Evolutionary conservation across 1,139 yeast species (phyloP), one percentile per base, ranked within the genome.

Genomic region (Kodamaea alishanica): DNA sequence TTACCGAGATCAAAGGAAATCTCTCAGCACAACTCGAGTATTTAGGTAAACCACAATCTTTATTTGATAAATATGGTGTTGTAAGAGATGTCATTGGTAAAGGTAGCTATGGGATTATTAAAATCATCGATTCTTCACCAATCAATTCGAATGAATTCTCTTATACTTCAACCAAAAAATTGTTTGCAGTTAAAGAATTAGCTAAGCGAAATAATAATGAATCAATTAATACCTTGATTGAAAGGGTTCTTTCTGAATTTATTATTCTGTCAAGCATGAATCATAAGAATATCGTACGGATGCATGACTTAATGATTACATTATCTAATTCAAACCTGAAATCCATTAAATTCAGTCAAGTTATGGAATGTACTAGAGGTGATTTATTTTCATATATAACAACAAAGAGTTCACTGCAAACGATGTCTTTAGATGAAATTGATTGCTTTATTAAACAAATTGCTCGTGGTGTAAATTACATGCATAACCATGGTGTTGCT

Each of bases 71-170:
- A 51, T 88, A 88, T 56, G 96, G 96, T 24, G 70, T 76, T 35
- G 82, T 90, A 48, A 88, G 79, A 53, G 90, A 84, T 45, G 79
- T 87, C 22, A 76, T 89, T 39, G 97, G 96, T 10, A 76, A 79
- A 40, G 96, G 96, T 22, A 79, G 95, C 0, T 89, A 84, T 61
- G 97, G 97, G 22, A 77, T 84, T 28, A 95, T 88, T 15, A 74
- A 92, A 46, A 73, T 88, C 12, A 56, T 47, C 67, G 92, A 38
- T 81, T 81, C 67, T 69, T 77, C 61, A 61, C 69, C 55, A n/a
- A n/a, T n/a, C n/a, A n/a, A n/a, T 9, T 64, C 54, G 30, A 22
- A 4, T n/a, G 41, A 38, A 6, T 31, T 35, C 15, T 26, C 34
- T 20, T n/a, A 10, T 15, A 20, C 15, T 6, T 8, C 23, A 9